phyloP scores from a whole-genome alignment of 495 filamentous ascomycete species.

The Cladorrhinum samala region DNA sequence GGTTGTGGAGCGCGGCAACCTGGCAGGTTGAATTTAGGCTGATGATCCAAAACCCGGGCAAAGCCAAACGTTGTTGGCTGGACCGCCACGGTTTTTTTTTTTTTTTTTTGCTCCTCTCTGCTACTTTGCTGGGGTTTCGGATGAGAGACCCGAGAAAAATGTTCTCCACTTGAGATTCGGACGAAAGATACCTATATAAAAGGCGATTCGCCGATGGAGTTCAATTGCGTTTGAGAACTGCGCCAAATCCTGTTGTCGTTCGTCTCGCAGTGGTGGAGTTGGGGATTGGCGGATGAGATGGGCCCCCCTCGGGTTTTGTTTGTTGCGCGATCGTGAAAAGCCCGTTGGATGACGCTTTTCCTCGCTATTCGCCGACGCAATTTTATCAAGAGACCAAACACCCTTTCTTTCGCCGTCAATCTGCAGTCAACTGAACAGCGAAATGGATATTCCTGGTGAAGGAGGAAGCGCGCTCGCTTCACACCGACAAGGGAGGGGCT shows the following conservation, averaged over 20 bases:
- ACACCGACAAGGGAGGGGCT: not conserved
- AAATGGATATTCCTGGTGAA: not conserved
- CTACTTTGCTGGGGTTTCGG: not conserved
- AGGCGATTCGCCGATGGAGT: no score
- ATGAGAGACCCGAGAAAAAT: not conserved
- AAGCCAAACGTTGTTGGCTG: conserved; percentile 9
- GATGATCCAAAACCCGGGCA: conserved; percentile 5
- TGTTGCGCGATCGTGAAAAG: no score
- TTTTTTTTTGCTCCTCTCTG: conserved; percentile 8
- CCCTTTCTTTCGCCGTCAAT: no score
- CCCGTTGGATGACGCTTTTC: no score
- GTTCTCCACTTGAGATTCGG: not conserved
- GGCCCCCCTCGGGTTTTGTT: no score
- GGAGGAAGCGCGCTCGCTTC: not conserved
- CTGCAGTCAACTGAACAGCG: not conserved
- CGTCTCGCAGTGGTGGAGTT: no score
- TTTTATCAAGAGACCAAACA: no score
- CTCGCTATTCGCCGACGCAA: no score
- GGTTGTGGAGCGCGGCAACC: conserved; percentile 14
- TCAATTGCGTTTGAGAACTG: no score
- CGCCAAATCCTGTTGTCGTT: no score
- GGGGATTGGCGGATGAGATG: no score
- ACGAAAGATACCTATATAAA: no score
- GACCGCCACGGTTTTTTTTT: conserved; percentile 11
- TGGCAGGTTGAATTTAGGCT: conserved; percentile 17